phyloP scores from a whole-genome alignment of 306 rosid genomes.

The Pyrus pyrifolia region DNA sequence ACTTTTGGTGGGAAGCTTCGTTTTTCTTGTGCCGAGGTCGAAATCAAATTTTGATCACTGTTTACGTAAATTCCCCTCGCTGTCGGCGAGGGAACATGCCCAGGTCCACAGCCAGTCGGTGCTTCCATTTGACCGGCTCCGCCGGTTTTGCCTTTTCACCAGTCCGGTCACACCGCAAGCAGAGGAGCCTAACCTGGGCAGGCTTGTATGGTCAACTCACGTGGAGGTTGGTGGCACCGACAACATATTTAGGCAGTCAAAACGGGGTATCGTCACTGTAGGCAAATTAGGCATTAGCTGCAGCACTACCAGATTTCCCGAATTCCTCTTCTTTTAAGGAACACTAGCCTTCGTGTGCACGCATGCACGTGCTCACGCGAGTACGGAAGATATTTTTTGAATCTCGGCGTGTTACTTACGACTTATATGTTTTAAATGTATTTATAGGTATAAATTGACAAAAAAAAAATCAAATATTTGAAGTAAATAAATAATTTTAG shows the following conservation, averaged over 20 bases:
- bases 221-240: slow-evolving; percentile 12
- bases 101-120: slow-evolving; percentile 21
- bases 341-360: too few relatives aligned
- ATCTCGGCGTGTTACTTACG: too few relatives aligned
- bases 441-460: too few relatives aligned
- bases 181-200: background rate
- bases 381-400: too few relatives aligned
- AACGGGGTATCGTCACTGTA: background rate
- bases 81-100: slow-evolving; percentile 23
- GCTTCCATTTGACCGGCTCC: slow-evolving; percentile 6
- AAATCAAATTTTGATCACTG: background rate
- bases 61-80: background rate
- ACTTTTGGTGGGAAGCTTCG: background rate
- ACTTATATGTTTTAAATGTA: too few relatives aligned
- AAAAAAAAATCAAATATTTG: too few relatives aligned
- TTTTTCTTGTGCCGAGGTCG: background rate
- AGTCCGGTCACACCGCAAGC: slow-evolving; percentile 15
- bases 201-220: background rate
- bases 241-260: background rate
- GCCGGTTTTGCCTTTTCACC: background rate
- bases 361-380: too few relatives aligned
- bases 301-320: background rate
- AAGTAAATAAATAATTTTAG: too few relatives aligned
- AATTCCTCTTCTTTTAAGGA: background rate
- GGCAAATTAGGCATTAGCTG: background rate